phyloP scores from a whole-genome alignment of 257 asterid genomes.

The Vinca minor region DNA sequence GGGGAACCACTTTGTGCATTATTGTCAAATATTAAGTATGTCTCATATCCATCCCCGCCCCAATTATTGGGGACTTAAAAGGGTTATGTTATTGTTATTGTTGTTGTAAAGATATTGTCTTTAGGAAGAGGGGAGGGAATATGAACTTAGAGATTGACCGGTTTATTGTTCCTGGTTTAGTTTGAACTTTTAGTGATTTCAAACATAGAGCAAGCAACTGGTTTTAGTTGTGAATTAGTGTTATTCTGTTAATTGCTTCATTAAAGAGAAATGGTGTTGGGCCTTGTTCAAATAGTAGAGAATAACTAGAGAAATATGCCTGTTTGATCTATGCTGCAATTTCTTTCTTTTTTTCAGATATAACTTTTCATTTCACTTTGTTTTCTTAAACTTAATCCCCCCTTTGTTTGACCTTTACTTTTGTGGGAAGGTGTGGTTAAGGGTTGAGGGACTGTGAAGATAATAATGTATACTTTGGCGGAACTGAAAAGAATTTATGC shows the following conservation, averaged over 20 bases:
- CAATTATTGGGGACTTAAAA: no score
- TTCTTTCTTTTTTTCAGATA: background rate
- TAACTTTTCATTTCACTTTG: background rate
- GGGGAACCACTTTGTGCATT: no score
- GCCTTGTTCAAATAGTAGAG: background rate
- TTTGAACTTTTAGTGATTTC: background rate
- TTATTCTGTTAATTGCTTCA: background rate
- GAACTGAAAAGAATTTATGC: background rate
- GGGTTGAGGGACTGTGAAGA: background rate
- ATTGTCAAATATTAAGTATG: no score
- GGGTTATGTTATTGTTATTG: no score
- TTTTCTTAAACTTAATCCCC: background rate
- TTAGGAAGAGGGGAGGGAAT: background rate
- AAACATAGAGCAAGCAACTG: background rate
- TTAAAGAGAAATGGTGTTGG: background rate
- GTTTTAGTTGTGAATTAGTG: background rate
- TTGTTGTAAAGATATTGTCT: no score
- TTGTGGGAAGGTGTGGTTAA: background rate
- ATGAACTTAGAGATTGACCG: background rate
- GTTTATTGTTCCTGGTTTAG: background rate
- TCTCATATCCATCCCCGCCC: no score
- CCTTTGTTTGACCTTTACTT: background rate
- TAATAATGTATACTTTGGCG: background rate
- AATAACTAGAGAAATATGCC: background rate
- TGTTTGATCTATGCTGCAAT: background rate